Evolutionary conservation across 192 early-diverging fungal genomes (phyloP).

Genomic region (Coemansia guatemalensis): DNA sequence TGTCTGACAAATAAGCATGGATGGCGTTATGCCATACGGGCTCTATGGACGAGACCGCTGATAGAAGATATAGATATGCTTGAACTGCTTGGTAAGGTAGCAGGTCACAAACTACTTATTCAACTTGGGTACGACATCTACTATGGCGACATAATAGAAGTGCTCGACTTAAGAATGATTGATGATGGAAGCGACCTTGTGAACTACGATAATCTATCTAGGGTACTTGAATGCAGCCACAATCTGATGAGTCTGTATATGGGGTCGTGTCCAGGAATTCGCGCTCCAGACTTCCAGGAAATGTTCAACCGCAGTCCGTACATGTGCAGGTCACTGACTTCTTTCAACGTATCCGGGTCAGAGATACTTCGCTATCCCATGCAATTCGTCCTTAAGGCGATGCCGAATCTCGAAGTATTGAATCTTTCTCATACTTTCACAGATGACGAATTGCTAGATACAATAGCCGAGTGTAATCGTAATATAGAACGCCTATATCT

Average conservation of each 20-base stretch:
- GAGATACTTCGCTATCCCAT: background rate
- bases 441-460: background rate
- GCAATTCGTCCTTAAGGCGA: background rate
- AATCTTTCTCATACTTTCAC: background rate
- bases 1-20: constrained; percentile 8
- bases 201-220: constrained; percentile 4
- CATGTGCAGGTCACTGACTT: constrained; percentile 8
- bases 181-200: constrained; percentile 20
- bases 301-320: constrained; percentile 3
- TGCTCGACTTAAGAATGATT: constrained; percentile 21
- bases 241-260: constrained; percentile 7
- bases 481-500: background rate
- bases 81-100: background rate
- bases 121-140: background rate
- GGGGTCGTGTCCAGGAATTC: constrained; percentile 16
- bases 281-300: background rate
- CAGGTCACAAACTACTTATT: background rate
- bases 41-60: constrained; percentile 7
- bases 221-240: constrained; percentile 7
- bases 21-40: constrained; percentile 9
- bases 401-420: constrained; percentile 1
- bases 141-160: constrained; percentile 19
- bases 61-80: constrained; percentile 4
- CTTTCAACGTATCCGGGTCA: constrained; percentile 13
- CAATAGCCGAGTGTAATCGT: background rate